These are phyloP conservation scores for Solanum infundibuliforme DNA, from an alignment of 257 asterid genomes.

Conservation along the genomic window DNA sequence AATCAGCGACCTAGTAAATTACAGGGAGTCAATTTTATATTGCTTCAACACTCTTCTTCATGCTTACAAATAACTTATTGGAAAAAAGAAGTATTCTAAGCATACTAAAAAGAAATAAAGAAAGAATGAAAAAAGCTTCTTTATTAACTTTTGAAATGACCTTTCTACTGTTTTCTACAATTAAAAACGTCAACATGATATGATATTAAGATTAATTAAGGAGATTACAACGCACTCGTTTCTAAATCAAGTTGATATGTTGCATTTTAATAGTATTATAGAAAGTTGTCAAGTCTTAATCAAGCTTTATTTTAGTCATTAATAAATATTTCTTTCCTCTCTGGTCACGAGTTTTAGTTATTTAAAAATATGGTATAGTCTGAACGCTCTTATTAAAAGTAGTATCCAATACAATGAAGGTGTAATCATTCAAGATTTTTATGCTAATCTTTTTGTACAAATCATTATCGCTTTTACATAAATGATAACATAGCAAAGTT, in stretches of 20 bases:
- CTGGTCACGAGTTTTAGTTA: neutral
- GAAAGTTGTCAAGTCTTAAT: conserved; percentile 1
- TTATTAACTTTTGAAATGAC: neutral
- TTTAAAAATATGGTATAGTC: neutral
- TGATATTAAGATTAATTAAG: neutral
- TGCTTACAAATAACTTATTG: neutral
- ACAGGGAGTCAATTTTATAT: neutral
- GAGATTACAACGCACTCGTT: neutral
- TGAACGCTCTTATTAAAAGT: neutral
- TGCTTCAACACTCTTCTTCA: neutral
- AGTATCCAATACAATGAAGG: neutral
- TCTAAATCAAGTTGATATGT: neutral
- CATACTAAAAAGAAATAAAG: neutral
- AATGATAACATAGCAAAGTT: neutral
- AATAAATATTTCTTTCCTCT: neutral
- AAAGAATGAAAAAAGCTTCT: neutral
- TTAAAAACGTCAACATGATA: neutral
- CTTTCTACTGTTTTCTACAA: neutral
- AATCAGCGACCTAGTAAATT: neutral
- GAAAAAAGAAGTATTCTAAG: neutral
- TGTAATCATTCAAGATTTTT: conserved; percentile 5
- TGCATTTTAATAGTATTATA: neutral
- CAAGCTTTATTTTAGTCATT: neutral
- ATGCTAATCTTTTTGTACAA: neutral
- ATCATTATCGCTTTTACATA: neutral